Base-by-base conservation (phyloP, 345 rosid genomes). In the Rhodamnia rubescens region DNA sequence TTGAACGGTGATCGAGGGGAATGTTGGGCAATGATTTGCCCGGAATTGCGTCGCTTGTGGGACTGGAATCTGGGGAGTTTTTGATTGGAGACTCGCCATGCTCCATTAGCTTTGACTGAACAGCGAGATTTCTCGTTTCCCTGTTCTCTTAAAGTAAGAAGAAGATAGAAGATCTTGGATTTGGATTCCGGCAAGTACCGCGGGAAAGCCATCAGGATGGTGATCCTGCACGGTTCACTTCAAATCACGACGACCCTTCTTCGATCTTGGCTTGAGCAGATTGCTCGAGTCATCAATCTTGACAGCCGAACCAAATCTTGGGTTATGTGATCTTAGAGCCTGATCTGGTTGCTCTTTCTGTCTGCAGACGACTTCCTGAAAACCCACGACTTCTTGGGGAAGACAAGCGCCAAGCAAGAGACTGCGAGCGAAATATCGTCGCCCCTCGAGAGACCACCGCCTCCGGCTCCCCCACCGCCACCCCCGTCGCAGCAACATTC, bases 301-400 rank as follows among this genome's bases (percentile, higher is more conserved):
- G 42, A 20, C 78, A 69, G 78, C 78, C 40, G 78, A 69, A 20
- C 47, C 13, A 11, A 69, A 18, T 32, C 78, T 36, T 18, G 78
- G 78, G 5, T 32, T 40, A 52, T 36, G 29, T 64, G 40, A 36
- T 36, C 29, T 52, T 52, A 24, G 8, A 44, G 13, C 83, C 22
- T 49, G 26, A 81, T 82, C 56, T 82, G 3, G 56, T 82, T 26
- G 16, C 50, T 24, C 53, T 81, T 26, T 51, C 29, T 29, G 61
- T 75, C 92, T 92, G 96, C 93, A 85, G 92, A 90, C 53, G 74
- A 36, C 64, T 88, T 87, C 89, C 92, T 94, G 69, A 90, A 91
- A 87, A 97, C 98, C 10, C 98, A 95, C 85, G 98, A 97, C 90
- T 97, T 97, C 89, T 90, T 97, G 20, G 94, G 92, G 64, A 90